Conservation (phyloP, 495 filamentous ascomycete species). For the Pyrenopolyporus hunteri region DNA sequence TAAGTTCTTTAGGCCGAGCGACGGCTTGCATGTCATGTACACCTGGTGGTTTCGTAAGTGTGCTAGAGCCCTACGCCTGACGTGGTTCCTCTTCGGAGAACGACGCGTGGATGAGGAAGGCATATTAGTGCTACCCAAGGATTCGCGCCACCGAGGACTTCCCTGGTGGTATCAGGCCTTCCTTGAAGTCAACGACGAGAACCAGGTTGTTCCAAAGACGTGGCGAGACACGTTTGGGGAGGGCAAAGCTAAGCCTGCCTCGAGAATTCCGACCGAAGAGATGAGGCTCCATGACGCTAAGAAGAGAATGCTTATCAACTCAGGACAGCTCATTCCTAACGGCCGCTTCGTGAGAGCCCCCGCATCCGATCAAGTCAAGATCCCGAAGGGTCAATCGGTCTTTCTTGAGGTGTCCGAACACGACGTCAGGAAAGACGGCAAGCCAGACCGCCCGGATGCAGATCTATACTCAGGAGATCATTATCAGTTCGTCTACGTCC, state of each 20-base stretch:
- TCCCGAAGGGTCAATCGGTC: constrained; percentile 79
- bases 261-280: constrained; percentile 32
- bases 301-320: constrained; percentile 51
- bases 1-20: constrained; percentile 80
- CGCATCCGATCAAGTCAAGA: constrained; percentile 90
- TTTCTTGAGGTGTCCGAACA: constrained; percentile 80
- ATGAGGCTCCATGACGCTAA: constrained; percentile 26
- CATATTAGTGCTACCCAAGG: constrained; percentile 38
- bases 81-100: constrained; percentile 91
- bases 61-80: constrained; percentile 78
- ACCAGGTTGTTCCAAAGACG: constrained; percentile 45
- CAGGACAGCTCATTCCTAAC: constrained; percentile 58
- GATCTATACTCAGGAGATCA: constrained; percentile 72
- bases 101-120: constrained; percentile 84
- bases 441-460: constrained; percentile 55
- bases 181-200: constrained; percentile 43
- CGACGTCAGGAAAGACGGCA: constrained; percentile 69
- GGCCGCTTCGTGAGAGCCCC: constrained; percentile 91
- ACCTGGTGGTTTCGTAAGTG: constrained; percentile 96
- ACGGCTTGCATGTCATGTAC: constrained; percentile 82
- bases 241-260: constrained; percentile 42
- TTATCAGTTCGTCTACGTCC: constrained; percentile 87
- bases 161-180: constrained; percentile 46
- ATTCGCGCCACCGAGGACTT: constrained; percentile 34
- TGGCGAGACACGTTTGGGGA: constrained; percentile 51